Conservation (phyloP, 225 moss, liverwort and hornwort species). For the Straminergon stramineum region DNA sequence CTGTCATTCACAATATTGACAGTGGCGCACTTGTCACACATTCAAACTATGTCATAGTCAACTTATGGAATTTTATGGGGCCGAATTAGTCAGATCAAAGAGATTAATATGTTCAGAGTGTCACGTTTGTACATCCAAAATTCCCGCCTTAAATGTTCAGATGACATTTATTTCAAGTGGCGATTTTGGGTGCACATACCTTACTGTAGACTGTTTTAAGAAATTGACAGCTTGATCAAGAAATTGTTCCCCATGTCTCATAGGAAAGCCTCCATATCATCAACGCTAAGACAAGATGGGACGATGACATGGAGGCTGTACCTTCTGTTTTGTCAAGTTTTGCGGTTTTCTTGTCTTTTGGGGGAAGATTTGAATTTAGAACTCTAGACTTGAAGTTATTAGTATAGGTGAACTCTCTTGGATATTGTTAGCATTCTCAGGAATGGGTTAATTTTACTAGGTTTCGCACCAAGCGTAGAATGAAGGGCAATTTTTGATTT, state of each 20-base stretch:
- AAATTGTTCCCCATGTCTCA: neutral
- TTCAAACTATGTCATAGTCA: neutral
- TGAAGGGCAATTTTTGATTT: neutral
- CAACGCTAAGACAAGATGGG: neutral
- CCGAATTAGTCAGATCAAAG: neutral
- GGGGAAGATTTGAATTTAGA: neutral
- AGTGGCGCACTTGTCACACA: neutral
- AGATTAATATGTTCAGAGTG: neutral
- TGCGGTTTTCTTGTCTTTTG: neutral
- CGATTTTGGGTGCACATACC: neutral
- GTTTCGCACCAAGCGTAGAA: neutral
- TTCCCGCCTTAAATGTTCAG: neutral
- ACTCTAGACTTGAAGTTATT: neutral
- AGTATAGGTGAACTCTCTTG: neutral
- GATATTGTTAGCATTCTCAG: neutral
- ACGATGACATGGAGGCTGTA: neutral
- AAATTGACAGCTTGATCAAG: neutral
- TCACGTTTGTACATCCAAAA: neutral
- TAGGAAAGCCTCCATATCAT: neutral
- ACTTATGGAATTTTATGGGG: neutral
- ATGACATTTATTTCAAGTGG: neutral
- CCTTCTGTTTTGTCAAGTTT: neutral
- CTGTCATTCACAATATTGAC: neutral
- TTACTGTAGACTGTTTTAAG: neutral
- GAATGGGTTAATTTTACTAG: neutral